Percentiles rank a stretch among this genome's conserved stretches.
Evolutionary conservation across 805 yeast genomes (phyloP).

Genomic region (Wickerhamiella brachini): DNA sequence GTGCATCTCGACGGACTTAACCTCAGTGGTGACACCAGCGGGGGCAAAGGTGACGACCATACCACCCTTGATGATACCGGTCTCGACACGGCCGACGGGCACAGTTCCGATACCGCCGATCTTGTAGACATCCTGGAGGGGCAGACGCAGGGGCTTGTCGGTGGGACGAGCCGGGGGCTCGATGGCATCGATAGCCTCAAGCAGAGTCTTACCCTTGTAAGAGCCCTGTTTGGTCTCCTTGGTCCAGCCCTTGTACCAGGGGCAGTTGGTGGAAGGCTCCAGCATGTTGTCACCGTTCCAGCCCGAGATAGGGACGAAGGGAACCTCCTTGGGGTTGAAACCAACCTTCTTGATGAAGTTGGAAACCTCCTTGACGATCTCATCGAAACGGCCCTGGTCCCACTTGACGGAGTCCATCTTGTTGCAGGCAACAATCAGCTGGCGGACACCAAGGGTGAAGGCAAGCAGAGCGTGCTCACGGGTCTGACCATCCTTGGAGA

Average conservation of each 20-base stretch:
- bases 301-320: constrained; percentile 86
- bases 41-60: constrained; percentile 84
- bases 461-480: constrained; percentile 90
- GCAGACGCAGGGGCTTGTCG: constrained; percentile 79
- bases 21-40: constrained; percentile 81
- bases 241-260: constrained; percentile 82
- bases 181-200: constrained; percentile 74
- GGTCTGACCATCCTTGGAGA: constrained; percentile 89
- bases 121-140: constrained; percentile 86
- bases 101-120: constrained; percentile 86
- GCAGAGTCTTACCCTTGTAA: constrained; percentile 64
- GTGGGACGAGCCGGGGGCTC: constrained; percentile 73
- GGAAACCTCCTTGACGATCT: constrained; percentile 99
- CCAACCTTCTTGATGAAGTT: constrained; percentile 99
- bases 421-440: constrained; percentile 81
- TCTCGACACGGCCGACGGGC: constrained; percentile 90
- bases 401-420: constrained; percentile 91
- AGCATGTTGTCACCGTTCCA: constrained; percentile 92
- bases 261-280: constrained; percentile 67
- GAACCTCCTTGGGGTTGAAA: constrained; percentile 97
- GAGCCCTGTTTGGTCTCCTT: constrained; percentile 64
- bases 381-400: constrained; percentile 73
- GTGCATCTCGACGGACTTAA: constrained; percentile 82
- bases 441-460: constrained; percentile 77
- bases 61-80: constrained; percentile 85